Evolutionary conservation across 805 yeast genomes (phyloP).

Genomic region (Myxozyma sirexii): DNA sequence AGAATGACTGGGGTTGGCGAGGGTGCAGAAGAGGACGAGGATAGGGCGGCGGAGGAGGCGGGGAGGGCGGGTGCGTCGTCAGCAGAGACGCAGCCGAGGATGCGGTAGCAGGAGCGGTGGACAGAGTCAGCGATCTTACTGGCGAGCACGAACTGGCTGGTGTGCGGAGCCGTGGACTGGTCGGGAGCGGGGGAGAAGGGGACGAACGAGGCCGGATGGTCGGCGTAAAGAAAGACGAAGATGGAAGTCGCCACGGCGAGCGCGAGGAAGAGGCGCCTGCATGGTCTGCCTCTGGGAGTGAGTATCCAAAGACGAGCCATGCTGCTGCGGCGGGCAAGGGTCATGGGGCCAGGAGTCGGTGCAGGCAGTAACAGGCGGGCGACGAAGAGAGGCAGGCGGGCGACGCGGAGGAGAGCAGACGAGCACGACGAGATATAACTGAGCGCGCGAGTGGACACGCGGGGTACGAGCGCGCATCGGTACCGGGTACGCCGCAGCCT

Average conservation of each 20-base stretch:
- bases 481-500: background rate
- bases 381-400: background rate
- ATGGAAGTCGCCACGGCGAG: background rate
- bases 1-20: background rate
- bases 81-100: background rate
- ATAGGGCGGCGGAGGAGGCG: background rate
- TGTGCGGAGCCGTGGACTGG: background rate
- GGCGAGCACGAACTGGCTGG: background rate
- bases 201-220: background rate
- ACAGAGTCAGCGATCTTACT: background rate
- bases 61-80: background rate
- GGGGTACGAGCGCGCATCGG: background rate
- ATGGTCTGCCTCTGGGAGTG: background rate
- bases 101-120: background rate
- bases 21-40: background rate
- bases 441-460: background rate
- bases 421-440: background rate
- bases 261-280: background rate
- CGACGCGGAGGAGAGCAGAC: background rate
- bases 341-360: background rate
- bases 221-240: background rate
- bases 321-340: background rate
- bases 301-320: background rate
- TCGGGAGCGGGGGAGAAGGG: background rate
- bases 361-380: background rate